Evolutionary conservation across 176 grass and related monocot genomes (phyloP), one percentile per base, ranked within the genome.

Genomic region (Dactylis glomerata): DNA sequence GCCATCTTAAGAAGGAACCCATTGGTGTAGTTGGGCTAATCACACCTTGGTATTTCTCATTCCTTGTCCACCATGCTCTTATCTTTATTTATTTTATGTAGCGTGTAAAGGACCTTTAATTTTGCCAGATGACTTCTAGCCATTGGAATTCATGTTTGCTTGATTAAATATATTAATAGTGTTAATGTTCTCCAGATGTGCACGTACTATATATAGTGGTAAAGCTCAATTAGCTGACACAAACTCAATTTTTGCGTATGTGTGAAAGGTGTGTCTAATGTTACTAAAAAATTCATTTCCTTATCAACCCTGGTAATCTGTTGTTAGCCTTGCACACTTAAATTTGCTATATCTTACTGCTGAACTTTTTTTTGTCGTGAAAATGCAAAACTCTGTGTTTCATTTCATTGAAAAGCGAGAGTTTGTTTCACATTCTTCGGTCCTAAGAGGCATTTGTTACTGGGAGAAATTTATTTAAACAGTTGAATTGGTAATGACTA

Each of bases 1-100:
- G 82, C 7, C 86, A 96, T 84, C 73, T 92, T 83, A 85, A 85
- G 19, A 99, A 84, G 82, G 93, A 99, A 81, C 91, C 96, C 83
- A 96, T 99, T 68, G 96, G 96, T 56, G 96, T 99, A 70, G 93
- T 99, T 89, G 96, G 84, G 47, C 79, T 99, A 42, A 99, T 99
- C 79, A 92, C 93, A 82, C 96, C 96, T 73, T 99, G 96, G 96
- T 99, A 96, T 65, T 77, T 68, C 28, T 66, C 63, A 70, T 65
- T 73, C 61, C 32, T 28, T 2, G 5, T 50, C 55, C 14, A 54
- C 32, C 10, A 11, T 10, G 0, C 13, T 68, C 14, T 50, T 76
- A 66, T 87, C n/a, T 47, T 0, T 45, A 24, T 77, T 52, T 33
- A 28, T 64, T 11, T 54, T 82, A 15, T 34, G 20, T 58, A 84